Conservation (phyloP, 163 green algal genomes). For the Volvox carteri region DNA sequence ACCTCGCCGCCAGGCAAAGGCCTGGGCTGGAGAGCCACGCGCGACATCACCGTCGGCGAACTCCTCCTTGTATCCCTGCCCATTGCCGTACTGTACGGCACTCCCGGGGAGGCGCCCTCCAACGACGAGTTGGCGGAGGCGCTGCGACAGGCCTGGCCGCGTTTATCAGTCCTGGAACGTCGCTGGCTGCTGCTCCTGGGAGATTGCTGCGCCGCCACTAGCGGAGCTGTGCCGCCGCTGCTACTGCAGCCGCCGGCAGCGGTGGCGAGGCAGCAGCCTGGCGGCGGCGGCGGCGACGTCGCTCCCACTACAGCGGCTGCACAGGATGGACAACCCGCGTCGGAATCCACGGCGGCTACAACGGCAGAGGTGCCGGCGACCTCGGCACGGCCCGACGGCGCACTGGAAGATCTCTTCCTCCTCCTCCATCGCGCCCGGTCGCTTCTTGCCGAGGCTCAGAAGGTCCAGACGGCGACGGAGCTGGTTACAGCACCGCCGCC, state of each 20-base stretch:
- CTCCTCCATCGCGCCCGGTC: background rate
- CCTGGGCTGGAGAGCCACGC: conserved; percentile 36
- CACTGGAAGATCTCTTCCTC: background rate
- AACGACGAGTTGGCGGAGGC: background rate
- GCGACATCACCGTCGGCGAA: conserved; percentile 34
- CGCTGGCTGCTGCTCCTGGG: conserved; percentile 34
- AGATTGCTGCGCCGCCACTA: conserved; percentile 19
- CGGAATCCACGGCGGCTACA: background rate
- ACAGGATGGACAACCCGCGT: too few relatives aligned
- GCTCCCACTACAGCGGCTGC: background rate
- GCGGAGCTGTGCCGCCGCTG: background rate
- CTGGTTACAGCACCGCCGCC: background rate
- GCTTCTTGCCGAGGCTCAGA: background rate
- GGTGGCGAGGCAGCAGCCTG: background rate
- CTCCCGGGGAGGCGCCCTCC: background rate
- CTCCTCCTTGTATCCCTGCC: conserved; percentile 41
- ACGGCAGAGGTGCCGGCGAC: background rate
- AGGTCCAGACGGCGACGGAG: background rate
- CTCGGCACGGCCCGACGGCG: background rate
- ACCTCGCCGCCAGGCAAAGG: conserved; percentile 55
- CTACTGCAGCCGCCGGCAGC: background rate
- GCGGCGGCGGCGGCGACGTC: conserved; percentile 1
- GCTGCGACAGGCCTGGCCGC: background rate
- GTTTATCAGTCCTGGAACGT: background rate
- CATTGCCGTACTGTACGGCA: conserved; percentile 45